Evolutionary conservation across 1,284 basidiomycete species (phyloP).

Genomic region (Trametes versicolor): DNA sequence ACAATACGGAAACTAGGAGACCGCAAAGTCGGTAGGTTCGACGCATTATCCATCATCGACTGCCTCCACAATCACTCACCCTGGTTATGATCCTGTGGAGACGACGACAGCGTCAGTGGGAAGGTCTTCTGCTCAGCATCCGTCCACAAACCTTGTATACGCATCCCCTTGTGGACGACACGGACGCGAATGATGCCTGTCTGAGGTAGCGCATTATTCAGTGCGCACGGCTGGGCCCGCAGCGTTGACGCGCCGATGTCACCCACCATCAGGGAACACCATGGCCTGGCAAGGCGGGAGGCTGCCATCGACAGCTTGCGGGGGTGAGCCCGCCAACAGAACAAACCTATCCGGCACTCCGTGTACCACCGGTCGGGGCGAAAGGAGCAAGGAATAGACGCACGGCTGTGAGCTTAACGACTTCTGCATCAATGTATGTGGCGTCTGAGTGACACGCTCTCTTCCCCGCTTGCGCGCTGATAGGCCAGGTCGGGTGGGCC

Average conservation of each 20-base stretch:
- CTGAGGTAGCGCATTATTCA: constrained; percentile 15
- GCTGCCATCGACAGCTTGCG: background rate
- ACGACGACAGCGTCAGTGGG: constrained; percentile 18
- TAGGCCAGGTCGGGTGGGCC: constrained; percentile 10
- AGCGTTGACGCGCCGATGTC: constrained; percentile 19
- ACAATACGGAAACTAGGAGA: constrained; percentile 4
- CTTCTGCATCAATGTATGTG: constrained; percentile 32
- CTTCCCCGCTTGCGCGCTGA: constrained; percentile 26
- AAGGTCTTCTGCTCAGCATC: constrained; percentile 5
- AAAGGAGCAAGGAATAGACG: constrained; percentile 13
- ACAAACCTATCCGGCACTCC: constrained; percentile 6
- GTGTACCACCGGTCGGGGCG: constrained; percentile 20
- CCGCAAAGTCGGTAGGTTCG: constrained; percentile 24
- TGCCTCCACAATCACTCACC: constrained; percentile 35
- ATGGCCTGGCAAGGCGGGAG: background rate
- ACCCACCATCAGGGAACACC: constrained; percentile 14
- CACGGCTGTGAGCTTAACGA: constrained; percentile 18
- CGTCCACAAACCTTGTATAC: constrained; percentile 16
- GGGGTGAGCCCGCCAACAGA: constrained; percentile 2
- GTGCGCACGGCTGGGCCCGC: constrained; percentile 14
- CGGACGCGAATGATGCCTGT: constrained; percentile 5
- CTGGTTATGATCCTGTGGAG: constrained; percentile 28
- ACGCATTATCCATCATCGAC: constrained; percentile 23
- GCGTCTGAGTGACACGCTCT: constrained; percentile 22
- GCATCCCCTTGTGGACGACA: constrained; percentile 8